Conservation (phyloP, 306 rosid genomes). For the Cucumis hystrix region DNA sequence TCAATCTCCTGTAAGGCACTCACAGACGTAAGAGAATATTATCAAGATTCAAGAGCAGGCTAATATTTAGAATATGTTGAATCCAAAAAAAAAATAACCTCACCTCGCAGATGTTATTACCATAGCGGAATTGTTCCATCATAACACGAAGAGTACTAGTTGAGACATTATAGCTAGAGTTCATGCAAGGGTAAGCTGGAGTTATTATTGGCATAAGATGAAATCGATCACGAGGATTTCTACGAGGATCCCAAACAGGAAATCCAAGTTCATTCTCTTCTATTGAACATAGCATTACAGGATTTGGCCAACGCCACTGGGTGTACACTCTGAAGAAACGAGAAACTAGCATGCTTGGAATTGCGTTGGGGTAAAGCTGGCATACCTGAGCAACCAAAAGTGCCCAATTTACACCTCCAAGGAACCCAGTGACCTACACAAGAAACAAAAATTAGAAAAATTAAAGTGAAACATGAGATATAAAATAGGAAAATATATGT, state of each 20-base stretch:
- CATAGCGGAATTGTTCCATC: slow-evolving; percentile 75
- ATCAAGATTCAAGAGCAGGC: neutral
- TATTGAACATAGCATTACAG: slow-evolving; percentile 85
- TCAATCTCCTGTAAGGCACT: slow-evolving; percentile 63
- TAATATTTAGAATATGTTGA: neutral
- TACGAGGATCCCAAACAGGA: slow-evolving; percentile 93
- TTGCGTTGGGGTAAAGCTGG: slow-evolving; percentile 98
- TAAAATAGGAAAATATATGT: neutral
- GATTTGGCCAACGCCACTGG: slow-evolving; percentile 99
- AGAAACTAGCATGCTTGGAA: slow-evolving; percentile 93
- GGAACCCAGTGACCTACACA: slow-evolving; percentile 89
- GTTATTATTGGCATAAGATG: slow-evolving; percentile 96
- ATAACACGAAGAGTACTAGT: slow-evolving; percentile 95
- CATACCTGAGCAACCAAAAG: slow-evolving; percentile 88
- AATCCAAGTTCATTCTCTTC: slow-evolving; percentile 89
- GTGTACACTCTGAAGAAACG: slow-evolving; percentile 95
- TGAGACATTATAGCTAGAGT: slow-evolving; percentile 95
- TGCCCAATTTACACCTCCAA: slow-evolving; percentile 99
- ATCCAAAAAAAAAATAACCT: slow-evolving; percentile 11
- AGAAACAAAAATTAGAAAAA: neutral
- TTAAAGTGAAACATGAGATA: neutral
- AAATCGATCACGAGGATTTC: slow-evolving; percentile 64
- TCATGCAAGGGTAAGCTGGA: slow-evolving; percentile 99
- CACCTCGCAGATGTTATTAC: slow-evolving; percentile 76
- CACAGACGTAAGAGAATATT: neutral